Conservation (phyloP, 2,329 filamentous ascomycete species). For the Ophiostoma tasmaniense region DNA sequence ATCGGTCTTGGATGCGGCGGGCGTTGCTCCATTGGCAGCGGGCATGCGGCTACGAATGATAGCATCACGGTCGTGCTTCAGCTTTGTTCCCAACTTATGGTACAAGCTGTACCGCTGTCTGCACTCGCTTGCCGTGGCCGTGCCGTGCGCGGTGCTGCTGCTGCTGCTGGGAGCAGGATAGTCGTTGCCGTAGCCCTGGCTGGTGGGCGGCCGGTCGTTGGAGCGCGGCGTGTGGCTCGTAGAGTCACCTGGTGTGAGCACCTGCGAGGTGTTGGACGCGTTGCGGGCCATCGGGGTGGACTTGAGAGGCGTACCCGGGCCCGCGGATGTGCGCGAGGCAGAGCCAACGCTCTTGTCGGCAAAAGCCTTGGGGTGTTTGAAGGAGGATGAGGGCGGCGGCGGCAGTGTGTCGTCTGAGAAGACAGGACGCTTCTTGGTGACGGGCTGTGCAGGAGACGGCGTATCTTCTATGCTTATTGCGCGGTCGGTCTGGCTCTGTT, state of each 20-base stretch:
- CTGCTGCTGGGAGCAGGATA: constrained; percentile 30
- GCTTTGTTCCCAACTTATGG: constrained; percentile 35
- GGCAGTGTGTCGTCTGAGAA: constrained; percentile 25
- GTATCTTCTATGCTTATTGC: constrained; percentile 36
- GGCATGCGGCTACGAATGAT: constrained; percentile 27
- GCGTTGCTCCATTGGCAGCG: constrained; percentile 10
- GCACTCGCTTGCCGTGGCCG: neutral
- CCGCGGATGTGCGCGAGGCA: constrained; percentile 24
- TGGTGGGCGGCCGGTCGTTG: constrained; percentile 32
- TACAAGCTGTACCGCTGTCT: neutral
- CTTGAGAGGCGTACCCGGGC: constrained; percentile 44
- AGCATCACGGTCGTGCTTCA: constrained; percentile 48
- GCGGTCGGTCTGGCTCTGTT: constrained; percentile 28
- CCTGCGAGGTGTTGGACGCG: constrained; percentile 45
- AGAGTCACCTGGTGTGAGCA: constrained; percentile 42
- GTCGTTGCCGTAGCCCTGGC: constrained; percentile 25
- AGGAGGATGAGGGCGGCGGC: constrained; percentile 25
- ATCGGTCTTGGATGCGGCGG: constrained; percentile 19
- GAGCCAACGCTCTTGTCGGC: constrained; percentile 32
- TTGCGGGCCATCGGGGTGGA: constrained; percentile 44
- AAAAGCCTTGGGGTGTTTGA: constrained; percentile 22
- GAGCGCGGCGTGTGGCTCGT: constrained; percentile 35
- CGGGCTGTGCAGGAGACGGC: constrained; percentile 27
- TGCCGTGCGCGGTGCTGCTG: constrained; percentile 20
- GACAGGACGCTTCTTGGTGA: constrained; percentile 43